These are phyloP conservation scores for Hydrangea macrophylla DNA, from an alignment of 148 eudicot species.

Conservation along the genomic window DNA sequence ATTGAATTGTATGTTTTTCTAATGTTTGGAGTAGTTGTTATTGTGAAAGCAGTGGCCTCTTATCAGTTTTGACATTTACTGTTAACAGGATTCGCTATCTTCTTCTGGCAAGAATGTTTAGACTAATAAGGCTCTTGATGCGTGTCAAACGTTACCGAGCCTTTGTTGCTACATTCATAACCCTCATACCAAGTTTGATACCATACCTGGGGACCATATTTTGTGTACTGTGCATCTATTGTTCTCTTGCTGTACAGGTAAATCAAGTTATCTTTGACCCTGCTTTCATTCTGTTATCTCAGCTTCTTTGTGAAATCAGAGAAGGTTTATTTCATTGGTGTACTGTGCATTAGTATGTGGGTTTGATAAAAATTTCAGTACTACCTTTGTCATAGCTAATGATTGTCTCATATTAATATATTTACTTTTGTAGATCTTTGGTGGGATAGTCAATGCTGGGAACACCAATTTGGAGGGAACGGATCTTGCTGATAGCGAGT, in stretches of 20 bases:
- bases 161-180: conserved; percentile 88
- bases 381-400: not conserved
- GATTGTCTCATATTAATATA: not conserved
- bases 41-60: conserved; percentile 1
- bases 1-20: not conserved
- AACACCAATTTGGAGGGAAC: conserved; percentile 59
- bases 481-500: conserved; percentile 79
- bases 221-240: conserved; percentile 85
- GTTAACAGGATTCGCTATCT: conserved; percentile 94
- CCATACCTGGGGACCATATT: conserved; percentile 93
- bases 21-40: not conserved
- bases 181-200: conserved; percentile 96
- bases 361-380: not conserved
- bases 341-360: not conserved
- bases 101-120: conserved; percentile 86
- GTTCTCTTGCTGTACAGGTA: conserved; percentile 96
- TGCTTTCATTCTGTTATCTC: not conserved
- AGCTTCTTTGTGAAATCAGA: not conserved
- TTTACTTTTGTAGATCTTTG: conserved; percentile 64
- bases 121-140: conserved; percentile 85
- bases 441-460: conserved; percentile 86
- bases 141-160: conserved; percentile 78
- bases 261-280: not conserved
- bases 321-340: not conserved
- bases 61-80: not conserved